These are phyloP conservation scores for Cryptomeria japonica DNA, from an alignment of 75 land plant genomes.

Conservation along the genomic window DNA sequence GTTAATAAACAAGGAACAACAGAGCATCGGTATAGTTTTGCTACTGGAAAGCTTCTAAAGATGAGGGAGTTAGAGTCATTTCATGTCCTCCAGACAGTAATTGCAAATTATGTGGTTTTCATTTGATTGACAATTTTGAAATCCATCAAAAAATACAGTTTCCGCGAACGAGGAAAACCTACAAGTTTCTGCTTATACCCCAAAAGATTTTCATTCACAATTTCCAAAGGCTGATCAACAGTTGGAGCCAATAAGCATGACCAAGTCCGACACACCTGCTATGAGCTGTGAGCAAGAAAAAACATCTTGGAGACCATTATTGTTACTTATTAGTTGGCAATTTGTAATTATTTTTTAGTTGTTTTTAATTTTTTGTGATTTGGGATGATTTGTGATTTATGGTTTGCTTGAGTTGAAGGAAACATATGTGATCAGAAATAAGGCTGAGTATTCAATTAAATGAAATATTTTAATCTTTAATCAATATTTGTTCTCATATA, in stretches of 20 bases:
- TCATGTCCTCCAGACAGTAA: constrained; percentile 31
- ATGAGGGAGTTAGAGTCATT: constrained; percentile 13
- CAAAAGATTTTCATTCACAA: constrained; percentile 13
- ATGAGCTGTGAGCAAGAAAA: no score
- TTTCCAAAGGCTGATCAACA: constrained; percentile 23
- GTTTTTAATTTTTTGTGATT: no score
- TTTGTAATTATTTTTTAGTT: no score
- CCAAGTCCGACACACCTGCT: no score
- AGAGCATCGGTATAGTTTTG: constrained; percentile 14
- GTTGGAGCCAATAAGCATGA: constrained; percentile 26
- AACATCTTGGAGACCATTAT: constrained; percentile 3
- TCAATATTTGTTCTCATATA: no score
- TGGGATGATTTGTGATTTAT: no score
- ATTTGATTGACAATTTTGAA: constrained; percentile 30
- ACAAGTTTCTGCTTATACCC: background rate
- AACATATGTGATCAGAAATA: no score
- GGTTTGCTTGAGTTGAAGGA: no score
- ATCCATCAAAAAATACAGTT: background rate
- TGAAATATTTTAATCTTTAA: no score
- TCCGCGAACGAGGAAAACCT: constrained; percentile 9
- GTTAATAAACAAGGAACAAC: no score
- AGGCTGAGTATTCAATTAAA: no score
- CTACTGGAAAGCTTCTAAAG: constrained; percentile 1
- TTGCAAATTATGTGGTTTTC: constrained; percentile 74
- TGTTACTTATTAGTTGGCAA: no score